Evolutionary conservation across 1,284 basidiomycete genomes (phyloP).

Genomic region (Hypsizygus ulmarius): DNA sequence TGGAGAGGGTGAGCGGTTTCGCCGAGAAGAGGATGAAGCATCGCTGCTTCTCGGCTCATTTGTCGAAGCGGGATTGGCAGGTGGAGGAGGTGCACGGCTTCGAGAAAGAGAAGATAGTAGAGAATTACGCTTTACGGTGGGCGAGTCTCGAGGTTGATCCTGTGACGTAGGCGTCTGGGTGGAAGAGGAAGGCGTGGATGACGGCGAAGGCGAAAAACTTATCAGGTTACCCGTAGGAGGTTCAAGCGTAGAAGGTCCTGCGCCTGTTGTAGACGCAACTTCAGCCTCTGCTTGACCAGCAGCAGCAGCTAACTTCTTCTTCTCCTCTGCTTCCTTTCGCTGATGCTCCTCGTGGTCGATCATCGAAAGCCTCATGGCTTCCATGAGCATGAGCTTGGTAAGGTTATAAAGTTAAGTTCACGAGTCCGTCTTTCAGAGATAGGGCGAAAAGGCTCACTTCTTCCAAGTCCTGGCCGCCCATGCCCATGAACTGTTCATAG

Average conservation of each 20-base stretch:
- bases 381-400: conserved; percentile 92
- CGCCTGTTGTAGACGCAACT: conserved; percentile 14
- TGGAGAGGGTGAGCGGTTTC: conserved; percentile 32
- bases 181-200: conserved; percentile 12
- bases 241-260: conserved; percentile 19
- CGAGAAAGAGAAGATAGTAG: conserved; percentile 16
- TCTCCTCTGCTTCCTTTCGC: conserved; percentile 63
- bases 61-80: conserved; percentile 13
- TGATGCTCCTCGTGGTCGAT: conserved; percentile 88
- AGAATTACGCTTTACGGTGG: conserved; percentile 15
- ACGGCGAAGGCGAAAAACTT: conserved; percentile 15
- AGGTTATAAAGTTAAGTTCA: conserved; percentile 3
- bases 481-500: conserved; percentile 61
- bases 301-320: conserved; percentile 36
- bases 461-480: conserved; percentile 82
- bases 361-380: conserved; percentile 95
- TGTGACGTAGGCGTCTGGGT: conserved; percentile 8
- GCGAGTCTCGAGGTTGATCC: conserved; percentile 12
- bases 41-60: conserved; percentile 19
- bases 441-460: conserved; percentile 56
- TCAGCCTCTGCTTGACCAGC: conserved; percentile 22
- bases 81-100: conserved; percentile 28
- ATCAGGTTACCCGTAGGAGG: conserved; percentile 9
- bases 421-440: neutral
- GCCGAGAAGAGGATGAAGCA: conserved; percentile 26